A percentile compares a stretch with the other conserved stretches of the same genome.
Conservation (phyloP, 805 yeast species). For the Hanseniaspora hatyaiensis region DNA sequence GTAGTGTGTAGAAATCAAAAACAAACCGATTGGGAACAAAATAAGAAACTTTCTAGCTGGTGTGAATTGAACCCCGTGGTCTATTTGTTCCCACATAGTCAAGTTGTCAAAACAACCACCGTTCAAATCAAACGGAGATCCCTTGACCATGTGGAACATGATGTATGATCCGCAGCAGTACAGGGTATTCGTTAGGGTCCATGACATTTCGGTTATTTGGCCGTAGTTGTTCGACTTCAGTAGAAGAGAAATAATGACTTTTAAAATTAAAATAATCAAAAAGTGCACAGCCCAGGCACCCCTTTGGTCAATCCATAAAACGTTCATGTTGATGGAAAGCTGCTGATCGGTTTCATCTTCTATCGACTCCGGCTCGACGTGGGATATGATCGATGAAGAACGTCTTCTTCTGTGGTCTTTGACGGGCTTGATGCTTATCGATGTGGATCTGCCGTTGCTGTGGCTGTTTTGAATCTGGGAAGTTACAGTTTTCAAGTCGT, state of each 20-base stretch:
- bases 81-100: constrained; percentile 97
- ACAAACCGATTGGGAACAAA: constrained; percentile 83
- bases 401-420: constrained; percentile 47
- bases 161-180: constrained; percentile 85
- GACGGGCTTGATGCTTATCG: constrained; percentile 24
- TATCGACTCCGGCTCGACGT: constrained; percentile 81
- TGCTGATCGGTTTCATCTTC: constrained; percentile 89
- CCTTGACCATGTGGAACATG: constrained; percentile 94
- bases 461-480: not conserved
- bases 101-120: constrained; percentile 91
- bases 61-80: constrained; percentile 91
- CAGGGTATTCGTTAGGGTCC: constrained; percentile 88
- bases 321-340: constrained; percentile 78
- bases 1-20: constrained; percentile 80
- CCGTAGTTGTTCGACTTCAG: constrained; percentile 39
- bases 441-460: not conserved
- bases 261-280: constrained; percentile 63
- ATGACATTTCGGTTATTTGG: constrained; percentile 53
- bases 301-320: constrained; percentile 89
- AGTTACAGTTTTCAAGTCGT: not conserved
- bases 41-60: constrained; percentile 89
- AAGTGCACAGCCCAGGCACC: constrained; percentile 95
- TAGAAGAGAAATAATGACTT: constrained; percentile 43
- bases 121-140: constrained; percentile 94
- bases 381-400: constrained; percentile 81